Percentiles rank a stretch among this genome's conserved stretches.
These are phyloP conservation scores for Russula emetica DNA, from an alignment of 768 basidiomycete species.

Conservation along the genomic window DNA sequence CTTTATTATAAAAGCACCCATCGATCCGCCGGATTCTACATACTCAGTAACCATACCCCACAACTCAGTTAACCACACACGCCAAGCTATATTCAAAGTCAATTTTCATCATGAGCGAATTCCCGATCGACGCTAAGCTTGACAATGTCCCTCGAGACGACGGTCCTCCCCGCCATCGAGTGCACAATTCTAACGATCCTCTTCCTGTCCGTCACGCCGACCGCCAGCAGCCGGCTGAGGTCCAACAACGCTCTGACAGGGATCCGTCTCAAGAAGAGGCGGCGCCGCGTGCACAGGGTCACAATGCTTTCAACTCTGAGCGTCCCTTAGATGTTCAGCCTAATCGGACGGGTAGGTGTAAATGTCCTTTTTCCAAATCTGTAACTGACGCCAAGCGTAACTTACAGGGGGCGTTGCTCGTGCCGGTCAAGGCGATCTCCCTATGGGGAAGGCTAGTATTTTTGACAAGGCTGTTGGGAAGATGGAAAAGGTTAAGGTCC, in stretches of 20 bases:
- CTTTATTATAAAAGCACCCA: slow-evolving; percentile 1
- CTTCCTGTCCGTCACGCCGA: slow-evolving; percentile 40
- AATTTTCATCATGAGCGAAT: slow-evolving; percentile 8
- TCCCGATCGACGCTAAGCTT: not conserved
- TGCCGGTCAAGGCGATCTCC: slow-evolving; percentile 35
- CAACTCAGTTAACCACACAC: no score
- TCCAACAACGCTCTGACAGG: not conserved
- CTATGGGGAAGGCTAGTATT: slow-evolving; percentile 41
- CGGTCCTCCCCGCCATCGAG: slow-evolving; percentile 40
- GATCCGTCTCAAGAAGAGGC: not conserved
- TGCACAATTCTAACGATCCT: slow-evolving; percentile 47
- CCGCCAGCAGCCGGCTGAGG: slow-evolving; percentile 16
- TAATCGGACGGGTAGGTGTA: slow-evolving; percentile 34
- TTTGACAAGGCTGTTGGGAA: slow-evolving; percentile 58
- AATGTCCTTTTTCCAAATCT: not conserved
- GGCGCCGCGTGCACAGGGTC: not conserved
- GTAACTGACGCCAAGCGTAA: not conserved
- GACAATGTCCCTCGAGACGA: not conserved
- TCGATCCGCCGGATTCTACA: not conserved
- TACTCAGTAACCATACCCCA: not conserved
- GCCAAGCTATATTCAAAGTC: not conserved
- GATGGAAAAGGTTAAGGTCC: slow-evolving; percentile 46
- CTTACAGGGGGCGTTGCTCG: slow-evolving; percentile 37
- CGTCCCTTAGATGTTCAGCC: slow-evolving; percentile 40
- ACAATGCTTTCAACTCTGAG: slow-evolving; percentile 31